These are phyloP conservation scores for Trichoderma cornu-damae DNA, from an alignment of 2,329 filamentous ascomycete genomes.

Conservation along the genomic window DNA sequence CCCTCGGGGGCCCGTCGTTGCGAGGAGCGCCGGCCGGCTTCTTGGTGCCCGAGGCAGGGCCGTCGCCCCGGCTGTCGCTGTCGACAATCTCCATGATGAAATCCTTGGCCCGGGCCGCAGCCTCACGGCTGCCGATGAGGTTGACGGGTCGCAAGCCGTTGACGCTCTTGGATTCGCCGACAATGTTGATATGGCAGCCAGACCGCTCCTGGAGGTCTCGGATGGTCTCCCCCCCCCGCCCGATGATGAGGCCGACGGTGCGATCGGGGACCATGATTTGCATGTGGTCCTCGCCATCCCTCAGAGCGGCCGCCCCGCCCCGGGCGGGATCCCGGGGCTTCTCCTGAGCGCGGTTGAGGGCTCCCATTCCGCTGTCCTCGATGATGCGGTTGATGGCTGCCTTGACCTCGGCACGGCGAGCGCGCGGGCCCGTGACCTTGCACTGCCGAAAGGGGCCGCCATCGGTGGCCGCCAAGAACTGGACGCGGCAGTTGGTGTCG, in stretches of 20 bases:
- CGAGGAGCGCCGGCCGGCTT: slow-evolving; percentile 29
- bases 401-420: slow-evolving; percentile 71
- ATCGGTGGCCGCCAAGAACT: slow-evolving; percentile 76
- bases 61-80: slow-evolving; percentile 67
- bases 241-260: slow-evolving; percentile 88
- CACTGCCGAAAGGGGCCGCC: slow-evolving; percentile 73
- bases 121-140: slow-evolving; percentile 71
- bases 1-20: slow-evolving; percentile 31
- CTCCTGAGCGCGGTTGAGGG: slow-evolving; percentile 41
- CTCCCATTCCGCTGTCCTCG: slow-evolving; percentile 61
- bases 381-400: slow-evolving; percentile 82
- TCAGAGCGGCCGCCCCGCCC: slow-evolving; percentile 46
- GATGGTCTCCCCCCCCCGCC: slow-evolving; percentile 89
- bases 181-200: slow-evolving; percentile 94
- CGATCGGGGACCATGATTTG: slow-evolving; percentile 95
- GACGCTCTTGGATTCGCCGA: slow-evolving; percentile 86
- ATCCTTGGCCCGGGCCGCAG: slow-evolving; percentile 74
- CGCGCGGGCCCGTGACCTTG: slow-evolving; percentile 71
- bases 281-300: slow-evolving; percentile 77
- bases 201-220: slow-evolving; percentile 86
- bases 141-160: slow-evolving; percentile 88
- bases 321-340: slow-evolving; percentile 38
- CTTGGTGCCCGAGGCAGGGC: slow-evolving; percentile 30
- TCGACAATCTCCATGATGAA: slow-evolving; percentile 92
- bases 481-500: slow-evolving; percentile 77